A percentile compares a stretch with the other conserved stretches of the same genome.
Conservation (phyloP, 208 protist genomes). For the Strigomonas culicis region DNA sequence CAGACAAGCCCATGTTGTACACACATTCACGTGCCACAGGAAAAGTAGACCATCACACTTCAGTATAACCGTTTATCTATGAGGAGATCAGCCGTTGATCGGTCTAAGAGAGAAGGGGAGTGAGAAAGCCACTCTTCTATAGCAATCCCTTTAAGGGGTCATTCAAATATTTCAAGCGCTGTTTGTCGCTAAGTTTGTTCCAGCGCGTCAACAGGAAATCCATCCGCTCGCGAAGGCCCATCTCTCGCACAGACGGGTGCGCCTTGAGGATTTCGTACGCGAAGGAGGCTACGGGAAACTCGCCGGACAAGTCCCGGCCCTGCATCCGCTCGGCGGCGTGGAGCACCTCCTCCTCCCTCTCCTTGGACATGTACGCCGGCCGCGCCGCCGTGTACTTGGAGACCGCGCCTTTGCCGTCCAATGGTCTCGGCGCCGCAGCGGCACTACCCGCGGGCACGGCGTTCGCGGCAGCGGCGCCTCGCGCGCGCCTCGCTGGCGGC, state of each 20-base stretch:
- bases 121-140: too few relatives aligned
- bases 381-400: conserved; percentile 17
- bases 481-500: too few relatives aligned
- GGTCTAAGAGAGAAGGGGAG: too few relatives aligned
- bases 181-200: conserved; percentile 53
- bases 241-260: conserved; percentile 77
- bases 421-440: background rate
- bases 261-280: conserved; percentile 73
- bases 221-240: conserved; percentile 86
- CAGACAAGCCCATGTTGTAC: too few relatives aligned
- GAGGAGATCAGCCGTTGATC: too few relatives aligned
- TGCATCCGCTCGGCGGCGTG: conserved; percentile 77
- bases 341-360: conserved; percentile 69
- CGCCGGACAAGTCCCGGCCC: conserved; percentile 58
- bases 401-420: background rate
- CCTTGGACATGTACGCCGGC: conserved; percentile 49
- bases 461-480: background rate
- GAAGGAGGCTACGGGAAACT: conserved; percentile 84
- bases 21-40: too few relatives aligned
- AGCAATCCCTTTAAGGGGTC: conserved; percentile 80
- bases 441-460: background rate
- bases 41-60: too few relatives aligned
- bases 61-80: too few relatives aligned
- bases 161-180: conserved; percentile 70
- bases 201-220: conserved; percentile 73